Evolutionary conservation across 257 asterid species (phyloP), one percentile per base, ranked within the genome.

Genomic region (Gardenia jasminoides): DNA sequence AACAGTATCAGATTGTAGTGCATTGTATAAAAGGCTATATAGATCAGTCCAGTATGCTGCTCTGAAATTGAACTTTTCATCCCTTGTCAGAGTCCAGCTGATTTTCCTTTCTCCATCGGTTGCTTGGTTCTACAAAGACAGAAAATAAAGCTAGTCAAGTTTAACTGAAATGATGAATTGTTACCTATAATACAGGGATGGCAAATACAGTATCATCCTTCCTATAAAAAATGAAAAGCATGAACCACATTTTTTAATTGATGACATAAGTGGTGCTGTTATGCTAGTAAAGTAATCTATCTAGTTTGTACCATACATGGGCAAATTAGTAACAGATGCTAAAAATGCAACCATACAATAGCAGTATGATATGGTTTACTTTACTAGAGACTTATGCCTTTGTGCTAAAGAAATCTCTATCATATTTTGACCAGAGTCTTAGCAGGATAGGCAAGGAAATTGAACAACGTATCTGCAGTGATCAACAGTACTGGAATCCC

Each of bases 31-130:
- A 82, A 89, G 90, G 71, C 86, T 82, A 80, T 91, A 91, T n/a
- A 94, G 91, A 86, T 92, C 97, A 61, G 94, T 87, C 97, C 98
- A 94, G 81, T 89, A 88, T 28, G 92, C 83, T 80, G 97, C 97
- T 90, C 86, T 89, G 36, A 91, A 91, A 61, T 91, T 91, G 86
- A 90, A 94, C 64, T 82, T 77, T 78, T 90, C 94, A 67, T 94
- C 94, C 83, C 92, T 92, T 46, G 92, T 72, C 59, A 92, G 87
- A 17, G 86, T 84, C 85, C 91, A 17, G 70, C 84, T 84, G 67
- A 44, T 80, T 78, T 88, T 92, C 89, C 81, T 87, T 47, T 85
- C 88, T 43, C 84, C 90, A 75, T 89, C 87, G 11, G 88, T 88
- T 68, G 88, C 89, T 82, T 85, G 92, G 79, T 92, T 91, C 98